Evolutionary conservation across 495 filamentous ascomycete species (phyloP), one percentile per base, ranked within the genome.

Genomic region (Podospora didyma): DNA sequence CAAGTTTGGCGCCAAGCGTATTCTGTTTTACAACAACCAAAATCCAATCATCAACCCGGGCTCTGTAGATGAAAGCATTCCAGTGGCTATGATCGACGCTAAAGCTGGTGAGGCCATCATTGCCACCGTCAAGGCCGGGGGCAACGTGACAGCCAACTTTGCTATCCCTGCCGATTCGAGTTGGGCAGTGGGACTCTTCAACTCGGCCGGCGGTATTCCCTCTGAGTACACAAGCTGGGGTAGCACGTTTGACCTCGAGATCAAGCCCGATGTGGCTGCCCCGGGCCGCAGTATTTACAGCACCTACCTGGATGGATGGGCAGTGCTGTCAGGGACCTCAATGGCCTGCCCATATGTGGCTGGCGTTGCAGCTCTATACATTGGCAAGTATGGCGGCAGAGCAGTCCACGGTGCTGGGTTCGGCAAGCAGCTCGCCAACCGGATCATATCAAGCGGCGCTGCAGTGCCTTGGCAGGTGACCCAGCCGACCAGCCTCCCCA

Each of bases 321-420:
- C 62, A 3, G 61, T 76, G 0, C 56, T 76, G 5, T 71, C 64
- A 42, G 80, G 80, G 51, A 81, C 79, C 0, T 78, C 75, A 21
- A 79, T 82, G 79, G 73, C 80, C 4, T 70, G 75, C 16, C 78
- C 79, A 6, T 82, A 77, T 49, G 67, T 78, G 9, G 76, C 77
- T 16, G 78, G 77, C 19, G 63, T 75, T 35, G 71, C 76, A 23
- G 76, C 77, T 10, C 68, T 80, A 10, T 67, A 76, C 26, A 65
- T 77, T 47, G 66, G 61, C 10, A 53, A 68, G 24, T 49, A 68
- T 24, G 72, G 72, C 16, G 65, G 72, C 17, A 63, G 72, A 23
- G 47, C 67, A 14, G 54, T 59, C 11, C 62, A 73, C 47, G 77
- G 73, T 12, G 64, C 69, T 17, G 57, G 63, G 2, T 63, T 68